phyloP scores from a whole-genome alignment of 2,329 filamentous ascomycete species.

The Diaporthe helianthi region DNA sequence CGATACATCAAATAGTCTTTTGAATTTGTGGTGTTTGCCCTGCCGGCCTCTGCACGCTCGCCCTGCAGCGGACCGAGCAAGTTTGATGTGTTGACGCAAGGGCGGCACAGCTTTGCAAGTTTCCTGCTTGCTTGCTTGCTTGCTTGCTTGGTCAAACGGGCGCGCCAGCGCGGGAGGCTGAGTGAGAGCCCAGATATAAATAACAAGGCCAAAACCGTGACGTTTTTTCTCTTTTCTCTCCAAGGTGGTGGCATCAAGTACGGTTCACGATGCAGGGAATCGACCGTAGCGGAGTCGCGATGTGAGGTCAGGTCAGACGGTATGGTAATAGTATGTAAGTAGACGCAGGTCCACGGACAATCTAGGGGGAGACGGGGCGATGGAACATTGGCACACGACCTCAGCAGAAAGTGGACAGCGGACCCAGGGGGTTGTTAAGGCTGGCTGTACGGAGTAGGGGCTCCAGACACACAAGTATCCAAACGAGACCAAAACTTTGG shows the following conservation, averaged over 20 bases:
- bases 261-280: constrained; percentile 23
- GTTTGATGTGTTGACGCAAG: constrained; percentile 20
- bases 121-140: constrained; percentile 17
- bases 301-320: constrained; percentile 21
- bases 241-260: constrained; percentile 6
- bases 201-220: not conserved
- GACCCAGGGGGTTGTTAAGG: constrained; percentile 21
- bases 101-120: constrained; percentile 11
- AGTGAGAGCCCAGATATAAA: not conserved
- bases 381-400: constrained; percentile 15
- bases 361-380: not conserved
- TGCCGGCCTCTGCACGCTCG: constrained; percentile 26
- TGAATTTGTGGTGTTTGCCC: constrained; percentile 19
- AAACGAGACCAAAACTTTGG: not conserved
- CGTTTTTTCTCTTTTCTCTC: not conserved
- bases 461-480: not conserved
- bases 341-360: constrained; percentile 23
- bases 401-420: constrained; percentile 7
- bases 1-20: not conserved
- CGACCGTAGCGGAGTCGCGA: constrained; percentile 22
- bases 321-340: too few relatives aligned
- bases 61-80: constrained; percentile 28
- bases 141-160: constrained; percentile 4
- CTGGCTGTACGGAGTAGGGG: constrained; percentile 8
- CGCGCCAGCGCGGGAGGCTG: not conserved